Base-by-base conservation (phyloP, 73 alveolate genomes). In the Paramecium octaurelia region DNA sequence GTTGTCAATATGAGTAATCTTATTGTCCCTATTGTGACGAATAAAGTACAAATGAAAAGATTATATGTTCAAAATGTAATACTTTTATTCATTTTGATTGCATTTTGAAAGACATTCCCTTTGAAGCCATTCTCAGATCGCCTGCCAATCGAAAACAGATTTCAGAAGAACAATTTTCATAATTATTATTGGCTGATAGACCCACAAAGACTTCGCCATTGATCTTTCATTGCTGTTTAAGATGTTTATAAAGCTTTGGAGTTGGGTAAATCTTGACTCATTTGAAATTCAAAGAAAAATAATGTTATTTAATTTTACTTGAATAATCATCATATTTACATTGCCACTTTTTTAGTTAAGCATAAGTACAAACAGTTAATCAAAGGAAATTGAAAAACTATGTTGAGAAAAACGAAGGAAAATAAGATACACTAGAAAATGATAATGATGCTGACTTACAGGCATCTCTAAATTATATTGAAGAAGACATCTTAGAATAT, bases 31-130 rank as follows among this genome's bases (percentile, higher is more conserved):
- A 92, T 44, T 77, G 85, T 31, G 69, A 84, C 27, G 57, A 69
- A 38, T 90, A 68, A 9, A 58, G 71, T 1, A 86, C 85, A 92
- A 83, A 46, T 21, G 92, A 85, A 43, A 85, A 85, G 35, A 60
- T 80, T 2, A 86, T 75, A 1, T 84, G 93, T 40, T 69, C 93
- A 8, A 73, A 64, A 42, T 87, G 87, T 20, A 58, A 59, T 36
- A 50, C 90, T 4, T 57, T 88, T 43, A 88, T 93, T 21, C 96
- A 93, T 48, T 76, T 69, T 14, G 93, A 88, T 4, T 93, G 96
- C 23, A 34, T 60, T 36, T 29, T 40, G 21, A 73, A 73, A 14
- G 93, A 68, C 27, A 54, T 93, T 29, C 96, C 96, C 10, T 58
- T 93, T n/a, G 71, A 70, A 27, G 24, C 75, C 4, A 50, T 88